These are phyloP conservation scores for Trichoderma cornu-damae DNA, from an alignment of 2,329 filamentous ascomycete species.

Conservation along the genomic window DNA sequence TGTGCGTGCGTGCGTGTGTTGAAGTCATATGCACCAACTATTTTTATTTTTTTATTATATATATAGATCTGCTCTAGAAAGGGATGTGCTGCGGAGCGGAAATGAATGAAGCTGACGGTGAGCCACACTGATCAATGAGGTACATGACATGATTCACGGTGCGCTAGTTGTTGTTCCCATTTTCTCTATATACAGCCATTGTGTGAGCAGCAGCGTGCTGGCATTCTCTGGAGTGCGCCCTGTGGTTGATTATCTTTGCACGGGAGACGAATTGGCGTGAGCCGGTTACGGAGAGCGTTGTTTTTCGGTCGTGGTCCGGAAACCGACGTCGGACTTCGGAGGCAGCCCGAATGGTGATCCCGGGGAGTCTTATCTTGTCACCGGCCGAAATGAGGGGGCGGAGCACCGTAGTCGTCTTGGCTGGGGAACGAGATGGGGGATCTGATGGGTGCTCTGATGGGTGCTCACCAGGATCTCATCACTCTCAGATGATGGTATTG, in stretches of 20 bases:
- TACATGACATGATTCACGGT: too few relatives aligned
- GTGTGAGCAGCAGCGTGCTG: not conserved
- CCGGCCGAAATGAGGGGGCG: too few relatives aligned
- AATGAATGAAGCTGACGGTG: not conserved
- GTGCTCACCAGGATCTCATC: too few relatives aligned
- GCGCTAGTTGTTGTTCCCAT: not conserved
- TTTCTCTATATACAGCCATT: not conserved
- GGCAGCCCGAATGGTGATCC: not conserved
- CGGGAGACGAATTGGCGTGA: too few relatives aligned
- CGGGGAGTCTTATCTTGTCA: not conserved
- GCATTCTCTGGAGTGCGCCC: too few relatives aligned
- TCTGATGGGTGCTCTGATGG: too few relatives aligned
- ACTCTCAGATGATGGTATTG: not conserved
- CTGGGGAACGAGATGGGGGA: too few relatives aligned
- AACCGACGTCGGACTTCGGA: not conserved
- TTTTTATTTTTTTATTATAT: too few relatives aligned
- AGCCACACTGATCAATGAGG: not conserved
- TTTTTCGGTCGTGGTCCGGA: not conserved
- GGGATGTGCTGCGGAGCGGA: not conserved
- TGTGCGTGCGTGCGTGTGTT: not conserved
- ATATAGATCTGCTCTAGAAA: conserved; percentile 7
- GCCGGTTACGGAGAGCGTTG: not conserved
- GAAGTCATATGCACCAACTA: not conserved
- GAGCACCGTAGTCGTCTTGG: not conserved
- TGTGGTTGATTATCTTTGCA: too few relatives aligned